Evolutionary conservation across 768 basidiomycete species (phyloP).

Genomic region (Xerocomellus chrysenteron): DNA sequence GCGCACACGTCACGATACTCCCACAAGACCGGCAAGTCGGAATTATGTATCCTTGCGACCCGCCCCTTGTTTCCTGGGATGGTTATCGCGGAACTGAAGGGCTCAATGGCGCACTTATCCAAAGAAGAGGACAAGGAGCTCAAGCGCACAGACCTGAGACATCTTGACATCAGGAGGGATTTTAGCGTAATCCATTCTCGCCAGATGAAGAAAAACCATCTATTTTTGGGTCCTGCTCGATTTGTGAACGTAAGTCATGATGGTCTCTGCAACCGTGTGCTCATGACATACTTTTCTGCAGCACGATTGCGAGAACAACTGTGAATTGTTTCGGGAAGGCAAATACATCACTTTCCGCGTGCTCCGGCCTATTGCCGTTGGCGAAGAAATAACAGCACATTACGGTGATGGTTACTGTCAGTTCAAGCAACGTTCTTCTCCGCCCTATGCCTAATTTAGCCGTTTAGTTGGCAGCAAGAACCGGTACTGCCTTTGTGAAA

Average conservation of each 20-base stretch:
- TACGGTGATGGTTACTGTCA: conserved; percentile 90
- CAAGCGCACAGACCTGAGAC: conserved; percentile 73
- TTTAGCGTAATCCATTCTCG: conserved; percentile 92
- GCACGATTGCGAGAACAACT: conserved; percentile 91
- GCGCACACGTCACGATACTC: conserved; percentile 87
- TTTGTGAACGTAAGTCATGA: conserved; percentile 78
- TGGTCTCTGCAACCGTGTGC: not conserved
- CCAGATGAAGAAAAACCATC: conserved; percentile 89
- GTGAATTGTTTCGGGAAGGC: conserved; percentile 85
- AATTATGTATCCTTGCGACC: conserved; percentile 84
- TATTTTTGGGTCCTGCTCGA: conserved; percentile 88
- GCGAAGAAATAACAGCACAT: conserved; percentile 87
- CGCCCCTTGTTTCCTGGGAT: conserved; percentile 62
- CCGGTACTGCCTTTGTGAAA: conserved; percentile 81
- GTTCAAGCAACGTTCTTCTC: conserved; percentile 35
- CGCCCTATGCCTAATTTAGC: conserved; percentile 30
- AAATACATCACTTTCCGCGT: conserved; percentile 88
- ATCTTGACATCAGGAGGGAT: conserved; percentile 74
- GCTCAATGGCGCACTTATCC: conserved; percentile 86
- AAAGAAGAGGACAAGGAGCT: conserved; percentile 85
- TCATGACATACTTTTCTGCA: conserved; percentile 30
- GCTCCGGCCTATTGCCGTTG: conserved; percentile 70
- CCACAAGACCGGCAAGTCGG: conserved; percentile 84
- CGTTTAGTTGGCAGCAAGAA: conserved; percentile 62
- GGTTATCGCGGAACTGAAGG: conserved; percentile 84